phyloP scores from a whole-genome alignment of 345 rosid genomes.

The Eucalyptus sp. region DNA sequence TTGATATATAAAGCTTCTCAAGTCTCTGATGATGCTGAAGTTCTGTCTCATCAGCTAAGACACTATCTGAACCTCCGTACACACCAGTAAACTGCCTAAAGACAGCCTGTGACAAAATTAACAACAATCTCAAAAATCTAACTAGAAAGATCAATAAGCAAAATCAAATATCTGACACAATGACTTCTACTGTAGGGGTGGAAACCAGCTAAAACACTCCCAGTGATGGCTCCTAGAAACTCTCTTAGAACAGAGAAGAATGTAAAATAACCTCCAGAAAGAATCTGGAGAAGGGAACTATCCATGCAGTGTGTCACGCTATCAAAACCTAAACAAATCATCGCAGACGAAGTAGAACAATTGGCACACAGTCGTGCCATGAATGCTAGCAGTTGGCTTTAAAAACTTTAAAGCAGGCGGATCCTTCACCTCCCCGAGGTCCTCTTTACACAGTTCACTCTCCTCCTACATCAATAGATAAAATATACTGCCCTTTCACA shows the following conservation, averaged over 20 bases:
- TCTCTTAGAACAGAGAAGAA: neutral
- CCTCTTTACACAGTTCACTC: neutral
- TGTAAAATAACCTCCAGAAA: neutral
- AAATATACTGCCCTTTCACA: neutral
- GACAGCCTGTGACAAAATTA: conserved; percentile 49
- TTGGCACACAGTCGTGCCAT: neutral
- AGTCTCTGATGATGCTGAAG: conserved; percentile 76
- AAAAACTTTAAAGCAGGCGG: neutral
- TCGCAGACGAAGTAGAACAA: neutral
- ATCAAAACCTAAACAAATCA: neutral
- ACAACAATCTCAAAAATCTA: neutral
- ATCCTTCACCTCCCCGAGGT: neutral
- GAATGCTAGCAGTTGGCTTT: neutral
- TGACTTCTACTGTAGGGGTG: neutral
- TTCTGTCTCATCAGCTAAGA: conserved; percentile 72
- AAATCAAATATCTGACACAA: neutral
- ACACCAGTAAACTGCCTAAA: conserved; percentile 82
- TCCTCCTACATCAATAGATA: neutral
- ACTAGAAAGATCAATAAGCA: neutral
- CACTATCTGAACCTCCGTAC: conserved; percentile 66
- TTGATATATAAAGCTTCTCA: conserved; percentile 88
- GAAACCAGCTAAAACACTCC: neutral
- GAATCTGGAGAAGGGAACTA: neutral
- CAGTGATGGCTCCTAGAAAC: neutral
- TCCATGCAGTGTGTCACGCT: neutral